A percentile compares a stretch with the other conserved stretches of the same genome.
phyloP scores from a whole-genome alignment of 2,329 filamentous ascomycete genomes.

The Pseudogymnoascus sp. region DNA sequence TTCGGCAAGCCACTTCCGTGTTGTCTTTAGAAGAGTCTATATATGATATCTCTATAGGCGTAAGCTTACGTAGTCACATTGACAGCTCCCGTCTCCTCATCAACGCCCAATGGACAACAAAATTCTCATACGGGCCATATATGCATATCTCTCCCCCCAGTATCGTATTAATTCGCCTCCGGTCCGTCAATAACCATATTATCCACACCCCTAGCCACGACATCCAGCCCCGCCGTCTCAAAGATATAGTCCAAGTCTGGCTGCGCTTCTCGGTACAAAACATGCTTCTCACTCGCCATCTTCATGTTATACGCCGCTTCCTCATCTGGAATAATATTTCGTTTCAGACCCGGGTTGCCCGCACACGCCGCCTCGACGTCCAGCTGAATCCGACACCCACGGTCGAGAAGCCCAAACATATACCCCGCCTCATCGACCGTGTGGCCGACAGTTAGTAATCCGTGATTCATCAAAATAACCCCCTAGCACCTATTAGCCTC shows the following conservation, averaged over 20 bases:
- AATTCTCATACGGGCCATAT: neutral
- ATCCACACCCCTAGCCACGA: slow-evolving; percentile 26
- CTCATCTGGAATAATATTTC: slow-evolving; percentile 47
- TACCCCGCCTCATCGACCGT: slow-evolving; percentile 71
- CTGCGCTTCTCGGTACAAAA: slow-evolving; percentile 39
- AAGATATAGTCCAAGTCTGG: slow-evolving; percentile 40
- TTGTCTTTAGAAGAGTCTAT: neutral
- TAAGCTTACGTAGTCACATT: neutral
- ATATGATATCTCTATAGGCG: neutral
- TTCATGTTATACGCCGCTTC: slow-evolving; percentile 45
- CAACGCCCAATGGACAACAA: neutral
- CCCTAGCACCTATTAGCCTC: slow-evolving; percentile 30
- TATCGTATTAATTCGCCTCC: neutral
- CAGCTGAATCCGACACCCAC: slow-evolving; percentile 60
- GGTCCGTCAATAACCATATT: slow-evolving; percentile 21
- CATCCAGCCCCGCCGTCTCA: slow-evolving; percentile 31
- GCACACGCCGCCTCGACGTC: slow-evolving; percentile 58
- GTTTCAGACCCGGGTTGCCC: slow-evolving; percentile 37
- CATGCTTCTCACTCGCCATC: slow-evolving; percentile 40
- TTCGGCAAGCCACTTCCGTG: neutral
- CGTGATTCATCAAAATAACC: slow-evolving; percentile 63
- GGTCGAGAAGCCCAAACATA: slow-evolving; percentile 59
- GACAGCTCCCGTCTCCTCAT: neutral
- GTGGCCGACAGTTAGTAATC: slow-evolving; percentile 58
- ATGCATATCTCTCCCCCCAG: neutral